A percentile compares a stretch with the other conserved stretches of the same genome.
Evolutionary conservation across 768 basidiomycete genomes (phyloP).

Genomic region (Tylopilus balloui): DNA sequence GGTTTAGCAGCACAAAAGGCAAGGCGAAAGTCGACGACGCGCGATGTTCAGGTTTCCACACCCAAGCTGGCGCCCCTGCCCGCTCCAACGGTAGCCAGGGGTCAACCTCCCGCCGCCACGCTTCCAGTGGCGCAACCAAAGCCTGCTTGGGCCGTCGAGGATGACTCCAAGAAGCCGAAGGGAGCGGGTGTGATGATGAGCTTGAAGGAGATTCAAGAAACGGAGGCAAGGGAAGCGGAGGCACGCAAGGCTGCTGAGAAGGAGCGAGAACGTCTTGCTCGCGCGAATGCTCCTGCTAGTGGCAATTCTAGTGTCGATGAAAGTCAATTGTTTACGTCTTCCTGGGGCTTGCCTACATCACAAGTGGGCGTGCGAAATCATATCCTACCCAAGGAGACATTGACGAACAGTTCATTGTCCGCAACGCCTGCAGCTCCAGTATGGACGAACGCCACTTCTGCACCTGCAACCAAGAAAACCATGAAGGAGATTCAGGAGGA

Average conservation of each 20-base stretch:
- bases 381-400: slow-evolving; percentile 41
- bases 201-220: slow-evolving; percentile 92
- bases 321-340: slow-evolving; percentile 57
- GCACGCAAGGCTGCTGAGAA: slow-evolving; percentile 70
- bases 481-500: slow-evolving; percentile 99
- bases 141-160: slow-evolving; percentile 64
- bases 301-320: slow-evolving; percentile 46
- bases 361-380: slow-evolving; percentile 56
- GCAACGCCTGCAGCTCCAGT: slow-evolving; percentile 43
- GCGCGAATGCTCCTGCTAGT: slow-evolving; percentile 36
- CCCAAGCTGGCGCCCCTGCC: slow-evolving; percentile 15
- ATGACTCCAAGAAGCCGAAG: slow-evolving; percentile 59
- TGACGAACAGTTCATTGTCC: slow-evolving; percentile 24
- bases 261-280: slow-evolving; percentile 60
- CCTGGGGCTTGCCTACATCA: slow-evolving; percentile 88
- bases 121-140: slow-evolving; percentile 36
- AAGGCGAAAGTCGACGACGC: slow-evolving; percentile 27
- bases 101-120: slow-evolving; percentile 21
- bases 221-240: slow-evolving; percentile 79
- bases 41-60: slow-evolving; percentile 22
- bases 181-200: slow-evolving; percentile 48
- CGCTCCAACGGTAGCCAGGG: slow-evolving; percentile 12
- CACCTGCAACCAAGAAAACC: slow-evolving; percentile 69
- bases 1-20: slow-evolving; percentile 21
- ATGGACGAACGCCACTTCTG: slow-evolving; percentile 66